Evolutionary conservation across 1,284 basidiomycete species (phyloP), one percentile per base, ranked within the genome.

Genomic region (Earliella scabrosa): DNA sequence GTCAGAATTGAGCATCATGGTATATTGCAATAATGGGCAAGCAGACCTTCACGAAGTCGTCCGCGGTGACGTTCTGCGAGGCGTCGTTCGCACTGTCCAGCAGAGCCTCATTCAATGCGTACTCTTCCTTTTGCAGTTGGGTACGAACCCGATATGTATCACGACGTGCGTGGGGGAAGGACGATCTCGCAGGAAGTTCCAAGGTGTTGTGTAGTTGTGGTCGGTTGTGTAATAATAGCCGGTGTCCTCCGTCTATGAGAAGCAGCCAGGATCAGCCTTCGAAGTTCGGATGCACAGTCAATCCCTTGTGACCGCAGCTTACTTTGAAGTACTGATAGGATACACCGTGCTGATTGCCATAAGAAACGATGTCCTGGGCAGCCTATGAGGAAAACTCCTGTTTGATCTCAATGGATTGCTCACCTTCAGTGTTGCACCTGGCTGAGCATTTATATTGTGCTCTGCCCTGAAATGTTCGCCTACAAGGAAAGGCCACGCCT

Each of bases 171-270:
- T 82, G 4, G 81, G 69, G 0, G 71, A 55, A 6, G 81, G 80
- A 4, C 68, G 60, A 59, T 86, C 82, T 3, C 74, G 70, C 7
- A 61, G 49, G 60, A 86, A 85, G 58, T 83, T 64, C 82, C 83
- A 85, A 1, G 80, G 78, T 0, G 83, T 85, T 1, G 82, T 85
- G 66, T 73, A 85, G 64, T 85, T 84, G 67, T 85, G 82, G 59
- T 83, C 79, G 3, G 74, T 70, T 1, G 80, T 79, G 61, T 78
- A 80, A 60, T 73, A 81, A 60, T 76, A 85, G 0, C 82, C 82
- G 0, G 77, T 80, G 59, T 85, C 82, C 64, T 85, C 82, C 0
- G 82, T 83, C 80, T 83, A n/a, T n/a, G 54, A 14, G 47, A 41
- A 21, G 14, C 14, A 8, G 13, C n/a, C n/a, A 26, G 34, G 43